Evolutionary conservation across 148 eudicot genomes (phyloP), one percentile per base, ranked within the genome.

Genomic region (Cornus kousa): DNA sequence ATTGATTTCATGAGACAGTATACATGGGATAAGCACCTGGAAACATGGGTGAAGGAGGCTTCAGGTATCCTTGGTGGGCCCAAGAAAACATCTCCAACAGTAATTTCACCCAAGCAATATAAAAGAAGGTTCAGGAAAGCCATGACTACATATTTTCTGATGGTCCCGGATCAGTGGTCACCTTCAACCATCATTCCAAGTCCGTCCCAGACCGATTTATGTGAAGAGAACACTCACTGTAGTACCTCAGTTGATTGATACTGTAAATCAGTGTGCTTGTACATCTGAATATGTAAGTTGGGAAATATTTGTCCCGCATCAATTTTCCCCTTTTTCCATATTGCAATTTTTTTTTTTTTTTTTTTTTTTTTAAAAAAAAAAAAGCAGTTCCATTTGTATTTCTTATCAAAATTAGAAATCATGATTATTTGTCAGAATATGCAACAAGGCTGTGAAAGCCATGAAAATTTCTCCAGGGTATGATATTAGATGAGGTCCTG

Each of bases 1-100:
- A 91, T 91, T 43, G 95, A 91, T 78, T 88, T 87, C 87, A 91
- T 91, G 92, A 86, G 92, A 78, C 95, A 91, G 69, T 91, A 89
- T 77, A 91, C 95, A 13, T 91, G 92, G 95, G 92, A 91, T 48
- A 91, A 91, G 85, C 95, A 91, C 83, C 95, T 91, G 33, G 95
- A 91, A 76, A 89, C 88, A 50, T 91, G 95, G 95, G 95, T 91
- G 73, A 91, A 91, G 84, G 78, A 91, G 84, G 78, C 92, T n/a
- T 86, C 95, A 3, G 95, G 95, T 48, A 86, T 91, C 66, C 89
- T 91, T 28, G 95, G 95, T 24, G 95, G 95, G 2, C 87, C 91
- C 19, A 91, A 84, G 83, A 89, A 91, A 14, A 84, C 82, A 17
- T 68, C 89, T 0, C 93, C 93, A 16, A 92, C 93, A 5, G 91